Evolutionary conservation across 495 filamentous ascomycete species (phyloP), one percentile per base, ranked within the genome.

Genomic region (Podospora conica): DNA sequence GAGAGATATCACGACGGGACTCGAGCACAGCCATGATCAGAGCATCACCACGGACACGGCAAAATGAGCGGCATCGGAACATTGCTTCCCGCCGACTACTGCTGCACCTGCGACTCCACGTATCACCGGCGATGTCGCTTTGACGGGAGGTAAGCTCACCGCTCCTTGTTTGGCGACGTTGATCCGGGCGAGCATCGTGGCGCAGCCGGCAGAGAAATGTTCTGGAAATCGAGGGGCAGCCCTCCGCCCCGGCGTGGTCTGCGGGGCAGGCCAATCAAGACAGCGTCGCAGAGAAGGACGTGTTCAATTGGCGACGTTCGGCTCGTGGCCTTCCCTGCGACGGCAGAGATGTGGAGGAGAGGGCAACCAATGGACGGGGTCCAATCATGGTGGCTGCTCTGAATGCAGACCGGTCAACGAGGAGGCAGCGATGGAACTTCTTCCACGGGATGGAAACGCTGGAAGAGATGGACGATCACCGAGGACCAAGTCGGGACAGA

Each of bases 191-290:
- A 48, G 40, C 40, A 48, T 48, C 40, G 58, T 59, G 58, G 58
- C 58, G 58, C 58, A 59, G 58, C 58, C 58, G 25, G 25, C 40
- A n/a, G 18, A 48, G 58, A 56, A 56, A 29, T 23, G 58, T 59
- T 59, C 58, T 59, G 24, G 58, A 59, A 59, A 59, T 24, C 55
- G 3, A 58, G 3, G n/a, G 55, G 18, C 1, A 21, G 56, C 56
- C 58, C n/a, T 59, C 58, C 58, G 15, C 25, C 56, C 21, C 25
- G 40, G n/a, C 18, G 3, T 31, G 28, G 27, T 28, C 27, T 48
- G 40, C 40, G 11, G 25, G 58, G 25, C 58, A 59, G 58, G 58
- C 58, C 58, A 59, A 59, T 59, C 22, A 29, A 27, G 24, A 10
- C 25, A 59, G 29, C 27, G 58, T 59, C 29, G 58, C 58, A 59